A percentile compares a stretch with the other conserved stretches of the same genome.
These are phyloP conservation scores for Lactifluus echinatus DNA, from an alignment of 768 basidiomycete species.

Conservation along the genomic window DNA sequence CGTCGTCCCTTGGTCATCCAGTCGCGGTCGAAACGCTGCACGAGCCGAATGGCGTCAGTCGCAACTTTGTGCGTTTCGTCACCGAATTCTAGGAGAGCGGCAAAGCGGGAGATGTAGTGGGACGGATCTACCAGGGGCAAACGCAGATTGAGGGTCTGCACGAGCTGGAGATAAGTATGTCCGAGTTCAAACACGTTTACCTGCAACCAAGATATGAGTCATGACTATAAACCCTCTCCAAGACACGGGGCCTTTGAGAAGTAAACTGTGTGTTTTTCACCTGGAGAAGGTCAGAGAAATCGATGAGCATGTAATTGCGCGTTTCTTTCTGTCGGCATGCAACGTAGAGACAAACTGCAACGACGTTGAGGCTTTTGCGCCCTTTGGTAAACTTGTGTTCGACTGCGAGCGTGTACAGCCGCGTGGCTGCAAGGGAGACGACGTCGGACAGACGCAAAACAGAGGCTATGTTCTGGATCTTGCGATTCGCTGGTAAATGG, in stretches of 20 bases:
- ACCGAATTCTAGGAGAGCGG: conserved; percentile 90
- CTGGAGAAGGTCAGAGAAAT: conserved; percentile 94
- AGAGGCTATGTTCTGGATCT: conserved; percentile 75
- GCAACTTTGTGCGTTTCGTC: conserved; percentile 90
- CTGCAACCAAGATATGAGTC: conserved; percentile 35
- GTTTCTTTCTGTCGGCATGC: conserved; percentile 90
- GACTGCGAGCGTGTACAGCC: conserved; percentile 89
- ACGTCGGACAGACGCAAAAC: conserved; percentile 72
- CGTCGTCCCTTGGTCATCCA: conserved; percentile 95
- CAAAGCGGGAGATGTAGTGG: conserved; percentile 93
- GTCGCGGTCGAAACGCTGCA: conserved; percentile 89
- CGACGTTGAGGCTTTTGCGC: conserved; percentile 83
- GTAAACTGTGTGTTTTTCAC: conserved; percentile 34
- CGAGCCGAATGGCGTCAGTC: conserved; percentile 86
- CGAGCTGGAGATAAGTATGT: conserved; percentile 89
- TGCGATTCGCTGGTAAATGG: conserved; percentile 53
- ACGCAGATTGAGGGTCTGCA: conserved; percentile 76
- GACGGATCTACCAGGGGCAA: conserved; percentile 91
- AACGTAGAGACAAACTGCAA: conserved; percentile 90
- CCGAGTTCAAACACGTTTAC: conserved; percentile 98
- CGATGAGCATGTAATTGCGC: conserved; percentile 93
- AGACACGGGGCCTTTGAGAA: not conserved
- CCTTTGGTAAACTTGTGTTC: conserved; percentile 93
- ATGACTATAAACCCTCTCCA: not conserved
- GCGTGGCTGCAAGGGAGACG: conserved; percentile 70